Evolutionary conservation across 140 eudicot species (phyloP).

Genomic region (Senecio squalidus): DNA sequence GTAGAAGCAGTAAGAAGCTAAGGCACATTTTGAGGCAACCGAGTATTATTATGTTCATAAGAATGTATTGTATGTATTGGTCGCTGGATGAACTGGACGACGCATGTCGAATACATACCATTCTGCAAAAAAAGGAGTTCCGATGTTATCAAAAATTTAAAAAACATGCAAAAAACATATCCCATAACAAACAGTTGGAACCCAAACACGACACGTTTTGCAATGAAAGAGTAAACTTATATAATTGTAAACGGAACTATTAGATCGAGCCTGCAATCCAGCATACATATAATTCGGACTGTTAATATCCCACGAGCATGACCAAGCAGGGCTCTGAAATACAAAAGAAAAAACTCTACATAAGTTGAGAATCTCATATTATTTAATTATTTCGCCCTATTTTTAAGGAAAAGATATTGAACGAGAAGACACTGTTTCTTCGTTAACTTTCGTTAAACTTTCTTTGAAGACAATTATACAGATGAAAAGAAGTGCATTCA

Average conservation of each 20-base stretch:
- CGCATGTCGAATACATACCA: constrained; percentile 10
- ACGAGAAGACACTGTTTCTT: not conserved
- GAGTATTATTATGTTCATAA: not conserved
- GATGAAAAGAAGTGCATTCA: not conserved
- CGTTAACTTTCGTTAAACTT: no score
- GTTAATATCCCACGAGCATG: constrained; percentile 11
- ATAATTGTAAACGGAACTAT: not conserved
- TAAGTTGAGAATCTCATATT: not conserved
- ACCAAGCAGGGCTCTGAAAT: constrained; percentile 15
- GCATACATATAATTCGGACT: constrained; percentile 9
- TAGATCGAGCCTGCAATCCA: not conserved
- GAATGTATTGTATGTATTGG: constrained; percentile 1
- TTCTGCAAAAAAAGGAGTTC: not conserved
- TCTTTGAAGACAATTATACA: no score
- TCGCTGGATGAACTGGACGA: not conserved
- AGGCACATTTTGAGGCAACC: not conserved
- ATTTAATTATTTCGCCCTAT: not conserved
- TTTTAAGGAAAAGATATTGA: not conserved
- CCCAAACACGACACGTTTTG: no score
- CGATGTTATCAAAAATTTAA: not conserved
- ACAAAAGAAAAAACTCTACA: not conserved
- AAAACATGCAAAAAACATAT: not conserved
- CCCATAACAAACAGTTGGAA: not conserved
- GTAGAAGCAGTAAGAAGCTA: constrained; percentile 9
- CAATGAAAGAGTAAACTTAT: not conserved